These are phyloP conservation scores for Gomphus bonarii DNA, from an alignment of 1,284 basidiomycete species.

Conservation along the genomic window DNA sequence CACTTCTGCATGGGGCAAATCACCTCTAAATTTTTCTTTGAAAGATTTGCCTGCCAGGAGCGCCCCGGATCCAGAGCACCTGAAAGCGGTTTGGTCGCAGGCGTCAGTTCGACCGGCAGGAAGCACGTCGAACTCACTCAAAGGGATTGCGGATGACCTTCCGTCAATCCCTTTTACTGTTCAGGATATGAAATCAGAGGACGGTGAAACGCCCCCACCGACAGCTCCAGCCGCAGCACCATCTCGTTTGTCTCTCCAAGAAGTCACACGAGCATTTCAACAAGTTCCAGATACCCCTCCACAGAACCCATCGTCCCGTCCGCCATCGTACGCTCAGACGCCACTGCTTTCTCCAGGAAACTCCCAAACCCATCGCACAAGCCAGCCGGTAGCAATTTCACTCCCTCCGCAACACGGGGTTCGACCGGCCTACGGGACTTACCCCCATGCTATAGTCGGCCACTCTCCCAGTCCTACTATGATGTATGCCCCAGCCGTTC, in stretches of 20 bases:
- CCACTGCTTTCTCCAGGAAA: conserved; percentile 8
- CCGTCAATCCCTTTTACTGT: conserved; percentile 64
- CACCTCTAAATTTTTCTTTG: conserved; percentile 42
- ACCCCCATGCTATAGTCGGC: conserved; percentile 57
- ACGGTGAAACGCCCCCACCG: conserved; percentile 69
- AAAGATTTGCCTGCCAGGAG: conserved; percentile 53
- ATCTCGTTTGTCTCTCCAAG: conserved; percentile 66
- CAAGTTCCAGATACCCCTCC: conserved; percentile 55
- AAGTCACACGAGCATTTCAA: conserved; percentile 75
- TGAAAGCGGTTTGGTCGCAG: conserved; percentile 79
- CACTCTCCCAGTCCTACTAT: conserved; percentile 53
- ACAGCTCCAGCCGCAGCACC: conserved; percentile 26
- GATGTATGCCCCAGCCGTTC: conserved; percentile 47
- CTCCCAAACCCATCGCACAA: conserved; percentile 16
- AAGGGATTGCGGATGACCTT: conserved; percentile 69
- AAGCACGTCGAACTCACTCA: conserved; percentile 63
- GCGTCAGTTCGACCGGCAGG: conserved; percentile 52
- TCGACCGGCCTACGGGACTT: conserved; percentile 45
- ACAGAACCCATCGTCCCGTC: conserved; percentile 20
- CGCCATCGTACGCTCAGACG: conserved; percentile 20
- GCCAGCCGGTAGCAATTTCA: conserved; percentile 23
- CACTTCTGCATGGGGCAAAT: conserved; percentile 44
- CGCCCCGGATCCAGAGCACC: conserved; percentile 63
- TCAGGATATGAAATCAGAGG: conserved; percentile 73
- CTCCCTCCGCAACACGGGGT: conserved; percentile 31